These are phyloP conservation scores for Eleusine coracana DNA, from an alignment of 176 grass and related monocot species.

Conservation along the genomic window DNA sequence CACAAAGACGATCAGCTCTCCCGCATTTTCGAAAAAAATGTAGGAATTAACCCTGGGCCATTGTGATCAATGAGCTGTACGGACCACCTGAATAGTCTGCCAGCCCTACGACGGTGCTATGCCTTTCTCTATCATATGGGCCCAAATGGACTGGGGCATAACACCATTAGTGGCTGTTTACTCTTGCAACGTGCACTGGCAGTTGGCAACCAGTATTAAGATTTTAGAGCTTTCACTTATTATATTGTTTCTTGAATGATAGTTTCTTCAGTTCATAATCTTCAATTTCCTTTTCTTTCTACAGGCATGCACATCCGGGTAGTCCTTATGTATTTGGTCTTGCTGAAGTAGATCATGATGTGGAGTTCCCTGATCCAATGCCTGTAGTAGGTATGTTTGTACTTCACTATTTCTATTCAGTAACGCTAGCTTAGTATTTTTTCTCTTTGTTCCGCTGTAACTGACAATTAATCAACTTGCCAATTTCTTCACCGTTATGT, in stretches of 20 bases:
- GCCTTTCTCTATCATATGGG: neutral
- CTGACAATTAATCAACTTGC: neutral
- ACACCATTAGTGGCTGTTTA: neutral
- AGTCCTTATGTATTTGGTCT: constrained; percentile 98
- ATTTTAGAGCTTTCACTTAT: constrained; percentile 13
- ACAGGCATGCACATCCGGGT: constrained; percentile 96
- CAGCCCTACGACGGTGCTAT: neutral
- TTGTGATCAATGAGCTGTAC: neutral
- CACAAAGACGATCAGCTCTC: too few relatives aligned
- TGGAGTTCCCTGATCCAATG: constrained; percentile 99
- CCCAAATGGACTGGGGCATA: neutral
- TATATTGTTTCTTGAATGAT: constrained; percentile 5
- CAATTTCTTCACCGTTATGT: neutral
- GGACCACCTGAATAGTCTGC: neutral
- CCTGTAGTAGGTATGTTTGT: constrained; percentile 84
- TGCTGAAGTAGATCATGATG: constrained; percentile 89
- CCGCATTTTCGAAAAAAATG: too few relatives aligned
- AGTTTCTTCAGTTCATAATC: constrained; percentile 23
- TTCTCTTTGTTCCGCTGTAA: constrained; percentile 5
- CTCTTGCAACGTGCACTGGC: constrained; percentile 6
- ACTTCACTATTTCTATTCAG: constrained; percentile 39
- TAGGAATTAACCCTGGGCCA: neutral
- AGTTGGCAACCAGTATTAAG: constrained; percentile 12
- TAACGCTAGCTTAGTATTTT: constrained; percentile 16
- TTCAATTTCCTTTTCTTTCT: constrained; percentile 30